A percentile compares a stretch with the other conserved stretches of the same genome.
Evolutionary conservation across 257 asterid genomes (phyloP).

Genomic region (Solanum clarkiae): DNA sequence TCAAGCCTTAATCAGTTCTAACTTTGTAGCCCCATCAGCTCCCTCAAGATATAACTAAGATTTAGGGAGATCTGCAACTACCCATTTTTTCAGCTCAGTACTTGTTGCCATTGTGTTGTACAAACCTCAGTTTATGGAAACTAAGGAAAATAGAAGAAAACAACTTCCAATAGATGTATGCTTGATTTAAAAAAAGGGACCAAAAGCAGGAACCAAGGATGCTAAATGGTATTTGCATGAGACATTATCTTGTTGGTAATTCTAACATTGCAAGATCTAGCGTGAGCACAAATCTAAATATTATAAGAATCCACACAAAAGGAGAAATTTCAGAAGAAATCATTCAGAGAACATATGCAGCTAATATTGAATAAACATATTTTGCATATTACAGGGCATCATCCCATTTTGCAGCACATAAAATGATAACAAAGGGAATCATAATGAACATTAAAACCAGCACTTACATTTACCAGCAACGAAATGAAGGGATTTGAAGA

Average conservation of each 20-base stretch:
- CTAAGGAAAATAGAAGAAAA: not conserved
- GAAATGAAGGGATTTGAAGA: conserved; percentile 65
- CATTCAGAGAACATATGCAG: not conserved
- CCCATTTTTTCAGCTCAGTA: not conserved
- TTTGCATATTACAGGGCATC: not conserved
- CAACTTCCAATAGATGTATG: not conserved
- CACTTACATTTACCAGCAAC: conserved; percentile 67
- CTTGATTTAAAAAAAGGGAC: not conserved
- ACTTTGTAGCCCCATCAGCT: not conserved
- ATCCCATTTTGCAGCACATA: not conserved
- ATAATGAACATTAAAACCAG: not conserved
- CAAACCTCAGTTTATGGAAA: not conserved
- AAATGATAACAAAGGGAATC: not conserved
- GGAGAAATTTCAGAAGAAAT: not conserved
- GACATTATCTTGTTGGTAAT: not conserved
- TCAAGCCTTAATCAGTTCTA: not conserved
- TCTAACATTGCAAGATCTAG: not conserved
- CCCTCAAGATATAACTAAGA: not conserved
- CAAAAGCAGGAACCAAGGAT: not conserved
- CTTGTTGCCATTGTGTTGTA: not conserved
- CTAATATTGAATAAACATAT: not conserved
- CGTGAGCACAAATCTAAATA: not conserved
- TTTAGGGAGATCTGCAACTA: not conserved
- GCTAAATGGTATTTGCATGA: not conserved
- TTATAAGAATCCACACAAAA: not conserved